Evolutionary conservation across 164 flowering plant species (phyloP).

Genomic region (Santalum album): DNA sequence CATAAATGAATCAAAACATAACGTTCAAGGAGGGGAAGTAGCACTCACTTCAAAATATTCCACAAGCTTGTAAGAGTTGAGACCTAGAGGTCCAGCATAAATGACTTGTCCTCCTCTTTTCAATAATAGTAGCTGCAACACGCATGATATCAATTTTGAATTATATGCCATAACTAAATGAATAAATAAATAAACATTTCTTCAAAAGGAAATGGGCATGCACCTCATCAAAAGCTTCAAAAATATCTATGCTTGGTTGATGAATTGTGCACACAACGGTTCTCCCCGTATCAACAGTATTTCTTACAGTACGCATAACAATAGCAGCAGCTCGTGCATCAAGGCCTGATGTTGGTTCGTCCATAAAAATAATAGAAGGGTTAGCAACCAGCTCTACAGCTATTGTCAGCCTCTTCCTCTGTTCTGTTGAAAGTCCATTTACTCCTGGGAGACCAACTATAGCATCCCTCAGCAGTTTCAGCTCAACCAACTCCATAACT

Average conservation of each 20-base stretch:
- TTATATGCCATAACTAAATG: background rate
- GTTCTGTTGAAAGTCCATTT: background rate
- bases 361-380: conserved; percentile 3
- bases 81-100: conserved; percentile 69
- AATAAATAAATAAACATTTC: background rate
- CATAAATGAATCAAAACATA: background rate
- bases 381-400: conserved; percentile 1
- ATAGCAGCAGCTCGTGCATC: conserved; percentile 2
- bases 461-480: background rate
- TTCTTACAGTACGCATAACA: conserved; percentile 3
- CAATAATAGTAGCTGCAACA: conserved; percentile 61
- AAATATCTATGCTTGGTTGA: conserved; percentile 2
- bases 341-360: conserved; percentile 1
- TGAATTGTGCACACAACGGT: conserved; percentile 2
- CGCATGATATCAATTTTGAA: background rate
- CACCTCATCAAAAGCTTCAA: conserved; percentile 7
- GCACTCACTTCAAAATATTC: conserved; percentile 73
- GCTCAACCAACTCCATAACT: conserved; percentile 1
- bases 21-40: background rate
- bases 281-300: conserved; percentile 1
- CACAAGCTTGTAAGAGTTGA: conserved; percentile 45
- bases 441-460: conserved; percentile 1
- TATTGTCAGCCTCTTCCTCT: conserved; percentile 2
- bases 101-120: conserved; percentile 83
- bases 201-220: background rate